A percentile compares a stretch with the other conserved stretches of the same genome.
phyloP scores from a whole-genome alignment of 768 basidiomycete species.

The Pulveroboletus sp. region DNA sequence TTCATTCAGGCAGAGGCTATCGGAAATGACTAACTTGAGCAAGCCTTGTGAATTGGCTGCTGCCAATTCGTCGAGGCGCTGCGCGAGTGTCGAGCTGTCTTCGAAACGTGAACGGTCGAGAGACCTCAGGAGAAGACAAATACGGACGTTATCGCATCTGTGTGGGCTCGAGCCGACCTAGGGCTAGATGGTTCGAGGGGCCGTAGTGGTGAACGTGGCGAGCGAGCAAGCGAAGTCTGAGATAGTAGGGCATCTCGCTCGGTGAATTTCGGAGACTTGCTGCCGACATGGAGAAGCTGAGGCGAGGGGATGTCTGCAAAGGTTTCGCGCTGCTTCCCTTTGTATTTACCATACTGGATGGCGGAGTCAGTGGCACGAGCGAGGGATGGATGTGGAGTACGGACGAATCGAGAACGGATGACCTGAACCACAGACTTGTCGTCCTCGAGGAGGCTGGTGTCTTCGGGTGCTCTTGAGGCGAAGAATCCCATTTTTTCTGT shows the following conservation, averaged over 20 bases:
- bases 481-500: constrained; percentile 31
- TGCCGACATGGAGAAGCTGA: constrained; percentile 25
- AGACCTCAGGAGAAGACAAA: constrained; percentile 11
- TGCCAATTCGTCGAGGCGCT: constrained; percentile 79
- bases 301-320: constrained; percentile 32
- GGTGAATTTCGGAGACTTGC: constrained; percentile 19
- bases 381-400: constrained; percentile 29
- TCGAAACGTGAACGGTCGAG: constrained; percentile 9
- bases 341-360: constrained; percentile 52
- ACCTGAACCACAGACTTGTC: constrained; percentile 53
- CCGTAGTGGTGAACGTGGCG: constrained; percentile 22
- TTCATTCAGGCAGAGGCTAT: not conserved
- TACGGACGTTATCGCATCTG: constrained; percentile 58
- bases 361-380: constrained; percentile 9
- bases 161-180: constrained; percentile 26
- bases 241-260: constrained; percentile 16
- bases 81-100: constrained; percentile 68
- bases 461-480: constrained; percentile 22
- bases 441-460: constrained; percentile 18
- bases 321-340: constrained; percentile 54
- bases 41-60: constrained; percentile 78
- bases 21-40: constrained; percentile 52
- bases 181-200: constrained; percentile 22
- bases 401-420: constrained; percentile 60
- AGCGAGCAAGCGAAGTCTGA: constrained; percentile 12